Conservation (phyloP, 257 asterid species). For the Scutellaria minor region DNA sequence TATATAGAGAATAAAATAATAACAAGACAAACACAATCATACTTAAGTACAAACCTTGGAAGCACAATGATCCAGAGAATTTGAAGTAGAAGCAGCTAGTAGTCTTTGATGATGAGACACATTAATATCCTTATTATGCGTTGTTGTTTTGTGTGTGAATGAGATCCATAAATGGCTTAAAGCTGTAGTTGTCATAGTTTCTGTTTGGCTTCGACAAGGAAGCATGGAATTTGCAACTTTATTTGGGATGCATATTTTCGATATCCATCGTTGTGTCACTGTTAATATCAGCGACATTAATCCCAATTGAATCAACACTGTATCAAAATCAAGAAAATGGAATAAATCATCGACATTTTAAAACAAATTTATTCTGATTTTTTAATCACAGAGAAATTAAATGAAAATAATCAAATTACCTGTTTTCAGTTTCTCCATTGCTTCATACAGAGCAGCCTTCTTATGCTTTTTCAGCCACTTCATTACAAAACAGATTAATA, state of each 20-base stretch:
- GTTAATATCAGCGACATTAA: slow-evolving; percentile 72
- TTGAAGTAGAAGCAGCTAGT: slow-evolving; percentile 39
- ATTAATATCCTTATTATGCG: too few species aligned
- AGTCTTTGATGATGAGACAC: slow-evolving; percentile 36
- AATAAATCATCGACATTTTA: too few species aligned
- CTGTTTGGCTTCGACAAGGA: slow-evolving; percentile 51
- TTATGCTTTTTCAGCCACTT: slow-evolving; percentile 73
- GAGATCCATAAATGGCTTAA: slow-evolving; percentile 33
- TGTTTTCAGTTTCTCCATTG: slow-evolving; percentile 72
- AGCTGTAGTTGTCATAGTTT: slow-evolving; percentile 30
- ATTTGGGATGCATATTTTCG: slow-evolving; percentile 64
- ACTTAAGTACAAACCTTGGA: slow-evolving; percentile 50
- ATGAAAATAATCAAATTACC: slow-evolving; percentile 31
- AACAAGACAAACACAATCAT: background rate
- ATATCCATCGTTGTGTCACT: slow-evolving; percentile 53
- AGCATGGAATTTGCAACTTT: slow-evolving; percentile 58
- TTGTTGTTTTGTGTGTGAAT: background rate
- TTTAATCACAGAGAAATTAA: too few species aligned
- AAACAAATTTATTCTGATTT: too few species aligned
- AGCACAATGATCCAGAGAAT: slow-evolving; percentile 55
- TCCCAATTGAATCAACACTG: slow-evolving; percentile 82
- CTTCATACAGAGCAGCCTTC: slow-evolving; percentile 67
- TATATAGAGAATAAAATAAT: background rate
- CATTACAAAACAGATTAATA: background rate
- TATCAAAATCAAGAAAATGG: background rate